phyloP scores from a whole-genome alignment of 2,329 filamentous ascomycete species.

The Xylaria digitata region DNA sequence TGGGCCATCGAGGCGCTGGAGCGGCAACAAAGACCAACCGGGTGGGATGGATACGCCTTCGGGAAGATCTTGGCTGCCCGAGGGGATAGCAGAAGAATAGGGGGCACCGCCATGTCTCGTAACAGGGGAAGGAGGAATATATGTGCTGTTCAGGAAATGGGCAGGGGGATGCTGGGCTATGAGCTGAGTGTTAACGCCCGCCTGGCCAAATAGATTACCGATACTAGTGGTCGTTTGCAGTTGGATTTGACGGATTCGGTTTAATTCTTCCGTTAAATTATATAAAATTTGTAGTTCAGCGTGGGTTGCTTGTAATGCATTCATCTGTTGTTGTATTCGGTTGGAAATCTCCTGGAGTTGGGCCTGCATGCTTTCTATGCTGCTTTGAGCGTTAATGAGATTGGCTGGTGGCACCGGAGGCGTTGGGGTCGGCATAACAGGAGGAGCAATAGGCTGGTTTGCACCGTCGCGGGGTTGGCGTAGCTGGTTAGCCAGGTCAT shows the following conservation, averaged over 20 bases:
- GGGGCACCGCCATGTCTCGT: slow-evolving; percentile 61
- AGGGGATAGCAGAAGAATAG: slow-evolving; percentile 64
- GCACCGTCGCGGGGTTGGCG: slow-evolving; percentile 56
- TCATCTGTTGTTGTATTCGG: slow-evolving; percentile 75
- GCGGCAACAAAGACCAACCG: slow-evolving; percentile 73
- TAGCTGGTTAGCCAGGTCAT: slow-evolving; percentile 74
- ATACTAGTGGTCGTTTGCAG: slow-evolving; percentile 47
- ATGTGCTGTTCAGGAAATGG: slow-evolving; percentile 45
- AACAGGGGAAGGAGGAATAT: slow-evolving; percentile 56
- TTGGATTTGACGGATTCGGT: slow-evolving; percentile 69
- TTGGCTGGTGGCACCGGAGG: slow-evolving; percentile 19
- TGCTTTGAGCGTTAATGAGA: slow-evolving; percentile 30
- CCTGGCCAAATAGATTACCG: slow-evolving; percentile 39
- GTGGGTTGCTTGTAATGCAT: slow-evolving; percentile 70
- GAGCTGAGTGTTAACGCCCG: slow-evolving; percentile 37
- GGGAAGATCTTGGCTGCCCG: slow-evolving; percentile 70
- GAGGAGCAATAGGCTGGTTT: slow-evolving; percentile 40
- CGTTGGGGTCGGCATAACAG: slow-evolving; percentile 28
- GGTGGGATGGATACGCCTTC: slow-evolving; percentile 72
- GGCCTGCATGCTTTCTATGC: slow-evolving; percentile 59
- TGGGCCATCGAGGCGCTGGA: slow-evolving; percentile 65
- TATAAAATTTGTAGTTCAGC: slow-evolving; percentile 77
- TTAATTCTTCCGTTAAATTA: slow-evolving; percentile 73
- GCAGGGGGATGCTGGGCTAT: slow-evolving; percentile 35
- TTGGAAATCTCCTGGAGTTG: slow-evolving; percentile 75